These are phyloP conservation scores for Bondarzewia mesenterica DNA, from an alignment of 1,284 basidiomycete species.

Conservation along the genomic window DNA sequence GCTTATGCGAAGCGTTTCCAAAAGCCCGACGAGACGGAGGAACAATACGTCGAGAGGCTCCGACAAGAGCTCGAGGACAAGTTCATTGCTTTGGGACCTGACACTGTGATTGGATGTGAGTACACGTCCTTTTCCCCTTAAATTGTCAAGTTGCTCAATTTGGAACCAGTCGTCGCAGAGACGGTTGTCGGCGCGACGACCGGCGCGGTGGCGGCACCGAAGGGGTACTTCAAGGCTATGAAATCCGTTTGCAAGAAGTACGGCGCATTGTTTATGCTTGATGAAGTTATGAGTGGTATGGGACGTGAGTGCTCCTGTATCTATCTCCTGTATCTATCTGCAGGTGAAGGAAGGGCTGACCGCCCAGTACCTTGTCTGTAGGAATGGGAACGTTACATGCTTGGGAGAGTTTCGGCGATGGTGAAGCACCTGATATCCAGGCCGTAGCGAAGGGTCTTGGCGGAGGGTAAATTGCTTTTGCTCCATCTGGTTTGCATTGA, in stretches of 20 bases:
- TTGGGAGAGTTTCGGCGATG: constrained; percentile 79
- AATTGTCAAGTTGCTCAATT: background rate
- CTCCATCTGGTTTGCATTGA: background rate
- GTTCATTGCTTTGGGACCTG: constrained; percentile 71
- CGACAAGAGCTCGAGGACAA: constrained; percentile 77
- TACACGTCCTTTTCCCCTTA: constrained; percentile 4
- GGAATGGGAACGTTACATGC: constrained; percentile 81
- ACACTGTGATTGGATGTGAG: constrained; percentile 74
- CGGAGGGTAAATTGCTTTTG: constrained; percentile 52
- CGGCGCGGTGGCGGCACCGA: constrained; percentile 66
- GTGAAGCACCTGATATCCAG: constrained; percentile 71
- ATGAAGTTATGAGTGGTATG: constrained; percentile 86
- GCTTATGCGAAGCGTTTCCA: constrained; percentile 80
- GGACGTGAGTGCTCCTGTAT: constrained; percentile 47
- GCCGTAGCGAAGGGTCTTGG: constrained; percentile 82
- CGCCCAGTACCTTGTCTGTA: no score
- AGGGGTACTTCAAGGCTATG: constrained; percentile 78
- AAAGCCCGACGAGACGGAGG: constrained; percentile 59
- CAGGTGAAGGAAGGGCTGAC: background rate
- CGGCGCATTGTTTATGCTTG: constrained; percentile 79
- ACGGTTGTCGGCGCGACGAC: constrained; percentile 79
- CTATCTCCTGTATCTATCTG: constrained; percentile 4
- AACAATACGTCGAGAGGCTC: constrained; percentile 68
- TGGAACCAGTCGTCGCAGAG: constrained; percentile 64
- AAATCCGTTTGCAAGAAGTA: constrained; percentile 83